Evolutionary conservation across 2,329 filamentous ascomycete species (phyloP), one percentile per base, ranked within the genome.

Genomic region (Fusarium sp.): DNA sequence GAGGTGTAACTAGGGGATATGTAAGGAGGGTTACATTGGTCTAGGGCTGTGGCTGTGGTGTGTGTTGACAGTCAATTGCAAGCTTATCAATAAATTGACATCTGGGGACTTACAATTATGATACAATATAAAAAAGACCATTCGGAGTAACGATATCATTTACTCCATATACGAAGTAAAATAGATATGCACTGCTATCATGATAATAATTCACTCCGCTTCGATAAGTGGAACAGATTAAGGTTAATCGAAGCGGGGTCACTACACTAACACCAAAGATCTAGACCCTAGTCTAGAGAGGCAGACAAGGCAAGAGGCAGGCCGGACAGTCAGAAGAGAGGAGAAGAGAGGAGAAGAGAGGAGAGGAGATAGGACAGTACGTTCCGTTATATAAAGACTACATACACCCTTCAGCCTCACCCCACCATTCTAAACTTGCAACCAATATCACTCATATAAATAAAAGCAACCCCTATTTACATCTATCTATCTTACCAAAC

Each of bases 171-270:
- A 33, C 13, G 6, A 7, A 15, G 17, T 33, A 33, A 7, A 11
- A 29, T 29, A 6, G 29, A 33, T 42, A 8, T 33, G 25, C n/a
- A n/a, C 35, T 23, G 11, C 21, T 25, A 15, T 29, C 39, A 37
- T 14, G 9, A 31, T 31, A 31, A 20, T 18, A 39, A 25, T 14
- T 11, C 15, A 31, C 18, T 18, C 18, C n/a, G 20, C n/a, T 39
- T 13, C 18, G 35, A 55, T 55, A 63, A 56, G 41, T 62, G 59
- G 49, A 57, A 56, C 53, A 31, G 25, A 40, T 51, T 49, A 64
- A 55, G 60, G 60, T 63, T 63, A 46, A 51, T 58, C 40, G 50
- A n/a, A 57, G 62, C 45, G 62, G 63, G 61, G 63, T 62, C 55
- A 60, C 33, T 53, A 46, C 58, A 43, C 29, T 39, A 50, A 45